Evolutionary conservation across 345 rosid genomes (phyloP).

Genomic region (Punica granatum): DNA sequence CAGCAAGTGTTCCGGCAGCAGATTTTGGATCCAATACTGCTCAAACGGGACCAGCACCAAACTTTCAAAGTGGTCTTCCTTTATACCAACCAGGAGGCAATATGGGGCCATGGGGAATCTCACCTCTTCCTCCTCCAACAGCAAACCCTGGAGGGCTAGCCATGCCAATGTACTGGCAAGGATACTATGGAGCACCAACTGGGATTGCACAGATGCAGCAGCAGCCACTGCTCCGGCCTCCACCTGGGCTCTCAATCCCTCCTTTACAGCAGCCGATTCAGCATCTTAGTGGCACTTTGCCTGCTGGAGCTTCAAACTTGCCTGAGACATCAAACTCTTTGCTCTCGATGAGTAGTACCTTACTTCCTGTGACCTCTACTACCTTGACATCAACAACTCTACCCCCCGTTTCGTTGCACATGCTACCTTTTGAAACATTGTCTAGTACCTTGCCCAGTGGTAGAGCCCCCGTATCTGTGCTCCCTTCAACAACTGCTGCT

Average conservation of each 20-base stretch:
- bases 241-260: constrained; percentile 66
- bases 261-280: constrained; percentile 65
- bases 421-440: constrained; percentile 50
- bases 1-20: constrained; percentile 40
- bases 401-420: constrained; percentile 18
- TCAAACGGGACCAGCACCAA: constrained; percentile 52
- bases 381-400: constrained; percentile 14
- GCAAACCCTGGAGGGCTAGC: constrained; percentile 56
- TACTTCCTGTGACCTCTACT: constrained; percentile 33
- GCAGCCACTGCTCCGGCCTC: constrained; percentile 70
- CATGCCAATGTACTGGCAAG: constrained; percentile 89
- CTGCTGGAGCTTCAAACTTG: constrained; percentile 40
- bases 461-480: constrained; percentile 34
- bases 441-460: constrained; percentile 33
- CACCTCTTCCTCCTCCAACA: constrained; percentile 58
- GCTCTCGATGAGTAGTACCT: constrained; percentile 28
- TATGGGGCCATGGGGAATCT: constrained; percentile 60
- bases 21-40: constrained; percentile 47
- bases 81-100: constrained; percentile 84
- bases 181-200: constrained; percentile 69
- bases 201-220: constrained; percentile 77
- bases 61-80: constrained; percentile 64
- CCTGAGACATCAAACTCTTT: constrained; percentile 38
- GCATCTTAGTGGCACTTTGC: constrained; percentile 49
- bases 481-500: constrained; percentile 31